Evolutionary conservation across 2,329 filamentous ascomycete genomes (phyloP), one percentile per base, ranked within the genome.

Genomic region (Tolypocladium nubicola): DNA sequence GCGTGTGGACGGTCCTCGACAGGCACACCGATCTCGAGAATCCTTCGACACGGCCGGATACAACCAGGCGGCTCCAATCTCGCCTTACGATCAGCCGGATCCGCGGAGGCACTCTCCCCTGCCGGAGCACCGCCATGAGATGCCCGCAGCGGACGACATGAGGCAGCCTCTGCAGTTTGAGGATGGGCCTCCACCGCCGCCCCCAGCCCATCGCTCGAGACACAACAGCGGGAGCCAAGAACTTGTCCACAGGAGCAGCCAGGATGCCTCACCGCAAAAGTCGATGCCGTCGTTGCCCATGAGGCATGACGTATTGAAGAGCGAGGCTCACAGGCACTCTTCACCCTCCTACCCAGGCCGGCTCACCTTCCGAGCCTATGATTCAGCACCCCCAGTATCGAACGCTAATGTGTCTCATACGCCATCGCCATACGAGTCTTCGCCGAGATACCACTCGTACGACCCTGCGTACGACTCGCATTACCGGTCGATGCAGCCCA

Each of bases 291-390:
- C 73, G 1, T 79, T 81, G 72, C 73, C 73, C 2, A 84, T 85
- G 79, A 76, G 81, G 57, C 80, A 83, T 49, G 81, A 84, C 57
- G 81, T 84, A 13, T 66, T 84, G 60, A 76, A 78, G 58, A 81
- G 71, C 56, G 81, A 83, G 64, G 81, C 82, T 4, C 81, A 84
- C 64, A 74, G 82, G 47, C 72, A 79, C 47, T 80, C 80, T 0
- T 66, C 72, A 19, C 68, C 75, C 3, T 70, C 77, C 1, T 83
- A 84, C 56, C 79, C 79, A 2, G 79, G 80, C 6, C 76, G 79
- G 14, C 79, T 80, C 37, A 74, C 73, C 0, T 83, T 83, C 62
- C 76, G 76, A 45, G 75, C 74, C 4, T 76, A 76, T 47, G 80
- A 83, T 40, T 75, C 78, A 4, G 71, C 78, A 1, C 74, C 76